Conservation (phyloP, 1,284 basidiomycete genomes). For the Fomitiporia mediterranea region DNA sequence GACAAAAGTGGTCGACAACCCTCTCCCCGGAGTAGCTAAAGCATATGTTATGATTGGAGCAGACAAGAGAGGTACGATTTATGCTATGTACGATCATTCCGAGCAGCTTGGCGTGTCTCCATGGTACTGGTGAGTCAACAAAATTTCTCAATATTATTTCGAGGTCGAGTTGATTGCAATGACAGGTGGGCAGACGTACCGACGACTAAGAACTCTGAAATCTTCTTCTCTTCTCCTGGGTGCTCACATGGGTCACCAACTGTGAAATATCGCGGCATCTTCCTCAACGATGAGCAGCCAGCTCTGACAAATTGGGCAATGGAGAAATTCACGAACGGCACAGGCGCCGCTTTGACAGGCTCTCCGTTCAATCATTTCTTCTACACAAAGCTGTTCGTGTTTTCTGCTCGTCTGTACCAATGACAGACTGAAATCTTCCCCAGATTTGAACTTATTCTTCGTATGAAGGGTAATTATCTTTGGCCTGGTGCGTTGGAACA, state of each 20-base stretch:
- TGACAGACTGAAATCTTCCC: background rate
- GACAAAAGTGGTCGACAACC: constrained; percentile 47
- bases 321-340: constrained; percentile 64
- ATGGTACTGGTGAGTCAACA: constrained; percentile 52
- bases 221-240: constrained; percentile 45
- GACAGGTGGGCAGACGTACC: constrained; percentile 60
- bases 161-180: background rate
- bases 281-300: constrained; percentile 63
- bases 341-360: constrained; percentile 41
- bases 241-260: constrained; percentile 64
- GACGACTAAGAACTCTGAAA: constrained; percentile 41
- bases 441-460: constrained; percentile 62
- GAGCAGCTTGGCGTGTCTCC: constrained; percentile 73
- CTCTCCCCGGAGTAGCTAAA: constrained; percentile 50
- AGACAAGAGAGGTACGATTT: constrained; percentile 66
- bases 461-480: constrained; percentile 66
- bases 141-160: background rate
- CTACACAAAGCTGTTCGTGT: constrained; percentile 45
- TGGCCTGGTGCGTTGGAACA: constrained; percentile 49
- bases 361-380: constrained; percentile 63
- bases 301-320: constrained; percentile 50
- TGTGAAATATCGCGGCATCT: constrained; percentile 68
- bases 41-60: constrained; percentile 65
- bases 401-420: too few relatives aligned
- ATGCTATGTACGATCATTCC: constrained; percentile 63